phyloP scores from a whole-genome alignment of 2,329 filamentous ascomycete genomes.

The Fusarium chlamydosporum region DNA sequence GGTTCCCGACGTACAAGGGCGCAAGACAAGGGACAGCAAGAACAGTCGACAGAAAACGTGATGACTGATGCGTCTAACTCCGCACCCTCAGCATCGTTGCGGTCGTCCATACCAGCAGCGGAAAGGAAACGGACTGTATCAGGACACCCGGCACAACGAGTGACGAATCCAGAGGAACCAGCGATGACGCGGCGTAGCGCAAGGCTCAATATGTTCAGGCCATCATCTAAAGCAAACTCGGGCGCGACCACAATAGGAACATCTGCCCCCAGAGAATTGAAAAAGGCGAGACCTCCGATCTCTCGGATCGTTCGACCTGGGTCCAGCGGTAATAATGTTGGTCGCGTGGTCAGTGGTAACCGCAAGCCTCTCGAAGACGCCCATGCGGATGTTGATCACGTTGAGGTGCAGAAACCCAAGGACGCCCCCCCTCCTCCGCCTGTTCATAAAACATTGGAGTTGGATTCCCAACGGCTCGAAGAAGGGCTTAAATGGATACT shows the following conservation, averaged over 20 bases:
- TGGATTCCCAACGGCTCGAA: conserved; percentile 75
- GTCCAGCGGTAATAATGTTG: conserved; percentile 78
- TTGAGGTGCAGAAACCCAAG: conserved; percentile 67
- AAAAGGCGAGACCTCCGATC: conserved; percentile 83
- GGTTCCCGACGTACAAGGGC: conserved; percentile 61
- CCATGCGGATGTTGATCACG: conserved; percentile 77
- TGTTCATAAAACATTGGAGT: conserved; percentile 59
- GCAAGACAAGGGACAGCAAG: conserved; percentile 55
- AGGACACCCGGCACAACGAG: conserved; percentile 76
- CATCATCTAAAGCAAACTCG: conserved; percentile 75
- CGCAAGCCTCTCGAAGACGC: conserved; percentile 80
- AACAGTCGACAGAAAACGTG: conserved; percentile 56
- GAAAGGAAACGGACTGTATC: conserved; percentile 95
- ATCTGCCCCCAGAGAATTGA: conserved; percentile 77
- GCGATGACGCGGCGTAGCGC: conserved; percentile 74
- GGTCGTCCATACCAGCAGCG: conserved; percentile 61
- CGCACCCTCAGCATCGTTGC: conserved; percentile 55
- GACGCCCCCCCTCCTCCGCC: conserved; percentile 58
- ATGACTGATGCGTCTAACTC: conserved; percentile 59
- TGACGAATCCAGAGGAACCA: conserved; percentile 70
- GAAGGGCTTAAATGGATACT: conserved; percentile 83
- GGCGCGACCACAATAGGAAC: conserved; percentile 69
- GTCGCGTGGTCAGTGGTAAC: conserved; percentile 90
- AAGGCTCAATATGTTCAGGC: conserved; percentile 77
- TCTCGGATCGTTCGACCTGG: conserved; percentile 75